These are phyloP conservation scores for Prunus davidiana DNA, from an alignment of 306 rosid species.

Conservation along the genomic window DNA sequence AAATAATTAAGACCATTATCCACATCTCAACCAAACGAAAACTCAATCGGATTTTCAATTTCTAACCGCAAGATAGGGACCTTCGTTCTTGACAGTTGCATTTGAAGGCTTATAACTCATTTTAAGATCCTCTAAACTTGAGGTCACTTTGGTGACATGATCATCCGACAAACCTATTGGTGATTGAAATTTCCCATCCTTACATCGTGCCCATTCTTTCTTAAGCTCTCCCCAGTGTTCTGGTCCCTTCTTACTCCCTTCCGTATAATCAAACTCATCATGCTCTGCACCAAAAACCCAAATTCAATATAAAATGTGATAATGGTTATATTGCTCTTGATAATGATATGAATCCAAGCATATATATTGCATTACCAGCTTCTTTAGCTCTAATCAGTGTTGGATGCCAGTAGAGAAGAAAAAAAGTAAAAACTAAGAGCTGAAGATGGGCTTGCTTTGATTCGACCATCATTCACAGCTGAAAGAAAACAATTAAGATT, in stretches of 20 bases:
- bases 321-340: background rate
- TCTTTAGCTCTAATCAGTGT: background rate
- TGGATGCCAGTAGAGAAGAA: background rate
- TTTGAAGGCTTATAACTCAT: constrained; percentile 19
- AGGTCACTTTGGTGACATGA: background rate
- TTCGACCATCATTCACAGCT: background rate
- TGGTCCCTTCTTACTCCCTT: constrained; percentile 26
- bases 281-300: constrained; percentile 17
- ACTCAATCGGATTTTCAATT: background rate
- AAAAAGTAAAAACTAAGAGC: background rate
- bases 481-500: background rate
- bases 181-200: constrained; percentile 30
- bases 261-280: constrained; percentile 23
- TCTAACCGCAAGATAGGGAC: constrained; percentile 31
- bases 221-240: constrained; percentile 36
- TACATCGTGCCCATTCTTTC: constrained; percentile 35
- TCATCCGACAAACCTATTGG: constrained; percentile 21
- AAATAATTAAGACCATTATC: background rate
- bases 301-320: background rate
- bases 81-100: constrained; percentile 32
- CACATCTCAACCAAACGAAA: background rate
- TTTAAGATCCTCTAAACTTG: background rate
- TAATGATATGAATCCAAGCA: background rate
- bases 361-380: background rate
- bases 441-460: constrained; percentile 1